Percentiles rank a stretch among this genome's conserved stretches.
Evolutionary conservation across 2,329 filamentous ascomycete genomes (phyloP).

Genomic region (Curvularia lunata): DNA sequence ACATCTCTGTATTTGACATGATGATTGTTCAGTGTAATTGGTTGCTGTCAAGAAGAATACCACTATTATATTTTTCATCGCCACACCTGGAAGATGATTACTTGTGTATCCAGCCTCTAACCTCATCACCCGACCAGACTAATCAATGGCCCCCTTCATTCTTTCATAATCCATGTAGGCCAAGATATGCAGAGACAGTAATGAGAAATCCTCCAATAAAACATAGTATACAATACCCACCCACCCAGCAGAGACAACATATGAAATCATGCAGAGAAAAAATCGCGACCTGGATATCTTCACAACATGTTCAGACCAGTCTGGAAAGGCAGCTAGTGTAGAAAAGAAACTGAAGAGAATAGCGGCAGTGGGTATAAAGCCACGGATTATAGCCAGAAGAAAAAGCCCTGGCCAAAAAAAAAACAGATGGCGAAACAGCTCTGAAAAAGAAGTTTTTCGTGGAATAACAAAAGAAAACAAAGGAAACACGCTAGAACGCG

Average conservation of each 20-base stretch:
- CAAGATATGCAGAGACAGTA: neutral
- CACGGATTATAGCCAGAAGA: neutral
- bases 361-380: constrained; percentile 2
- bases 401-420: neutral
- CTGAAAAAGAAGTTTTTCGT: neutral
- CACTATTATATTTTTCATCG: neutral
- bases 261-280: neutral
- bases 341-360: neutral
- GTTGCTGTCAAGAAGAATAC: neutral
- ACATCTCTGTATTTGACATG: neutral
- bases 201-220: neutral
- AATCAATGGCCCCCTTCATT: too few species aligned
- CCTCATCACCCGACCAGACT: neutral
- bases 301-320: neutral
- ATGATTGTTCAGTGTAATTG: neutral
- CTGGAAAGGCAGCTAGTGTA: neutral
- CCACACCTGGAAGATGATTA: neutral
- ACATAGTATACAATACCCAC: neutral
- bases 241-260: neutral
- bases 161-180: neutral
- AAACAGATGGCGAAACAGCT: neutral
- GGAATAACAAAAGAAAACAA: neutral
- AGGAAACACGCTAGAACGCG: neutral
- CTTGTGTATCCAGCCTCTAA: neutral
- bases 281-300: neutral